These are phyloP conservation scores for Brassica cretica DNA, from an alignment of 345 rosid species.

Conservation along the genomic window DNA sequence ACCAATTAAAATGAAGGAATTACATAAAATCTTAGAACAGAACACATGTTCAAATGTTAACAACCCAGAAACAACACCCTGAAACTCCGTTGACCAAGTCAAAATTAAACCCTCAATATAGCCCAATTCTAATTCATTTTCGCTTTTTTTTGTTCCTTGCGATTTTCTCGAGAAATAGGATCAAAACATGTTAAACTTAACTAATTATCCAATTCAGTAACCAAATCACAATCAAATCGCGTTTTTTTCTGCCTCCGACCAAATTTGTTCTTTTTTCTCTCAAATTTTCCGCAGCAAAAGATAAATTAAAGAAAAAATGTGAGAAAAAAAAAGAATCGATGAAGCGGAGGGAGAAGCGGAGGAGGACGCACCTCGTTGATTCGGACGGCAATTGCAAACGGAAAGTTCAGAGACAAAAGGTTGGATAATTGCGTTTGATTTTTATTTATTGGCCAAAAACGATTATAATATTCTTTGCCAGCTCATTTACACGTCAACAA, in stretches of 20 bases:
- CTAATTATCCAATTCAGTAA: conserved; percentile 3
- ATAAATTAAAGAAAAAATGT: neutral
- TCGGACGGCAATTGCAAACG: conserved; percentile 29
- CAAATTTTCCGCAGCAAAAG: neutral
- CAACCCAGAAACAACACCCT: conserved; percentile 10
- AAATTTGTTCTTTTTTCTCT: neutral
- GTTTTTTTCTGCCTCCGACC: neutral
- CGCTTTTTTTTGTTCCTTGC: neutral
- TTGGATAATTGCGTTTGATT: conserved; percentile 18
- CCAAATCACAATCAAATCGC: conserved; percentile 23
- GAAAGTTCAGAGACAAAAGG: conserved; percentile 9
- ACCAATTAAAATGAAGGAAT: neutral
- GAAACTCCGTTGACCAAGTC: conserved; percentile 1
- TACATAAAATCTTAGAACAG: neutral
- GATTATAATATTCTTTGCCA: conserved; percentile 33
- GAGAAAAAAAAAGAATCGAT: conserved; percentile 1
- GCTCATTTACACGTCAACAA: conserved; percentile 35
- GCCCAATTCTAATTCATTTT: conserved; percentile 12
- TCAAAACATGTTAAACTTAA: neutral
- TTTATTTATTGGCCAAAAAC: neutral
- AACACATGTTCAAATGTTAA: neutral
- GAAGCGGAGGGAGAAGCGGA: neutral
- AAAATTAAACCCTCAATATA: neutral
- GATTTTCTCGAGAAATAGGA: conserved; percentile 16
- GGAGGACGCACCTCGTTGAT: conserved; percentile 28